Evolutionary conservation across 441 rosid genomes (phyloP).

Genomic region (Populus hybrid): DNA sequence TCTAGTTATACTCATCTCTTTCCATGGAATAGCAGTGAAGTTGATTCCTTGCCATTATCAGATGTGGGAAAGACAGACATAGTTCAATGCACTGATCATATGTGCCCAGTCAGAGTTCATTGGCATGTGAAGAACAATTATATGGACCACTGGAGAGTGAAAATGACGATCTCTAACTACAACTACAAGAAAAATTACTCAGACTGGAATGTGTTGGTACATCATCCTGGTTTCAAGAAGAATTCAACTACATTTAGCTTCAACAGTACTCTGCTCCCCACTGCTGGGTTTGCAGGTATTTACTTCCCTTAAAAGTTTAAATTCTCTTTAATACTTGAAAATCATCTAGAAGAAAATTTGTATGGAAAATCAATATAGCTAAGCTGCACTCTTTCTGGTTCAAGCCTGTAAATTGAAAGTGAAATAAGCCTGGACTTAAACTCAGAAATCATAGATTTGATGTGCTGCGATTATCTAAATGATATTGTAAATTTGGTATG

Average conservation of each 20-base stretch:
- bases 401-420: no score
- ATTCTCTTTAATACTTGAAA: neutral
- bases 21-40: conserved; percentile 30
- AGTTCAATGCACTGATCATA: conserved; percentile 52
- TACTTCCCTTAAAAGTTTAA: neutral
- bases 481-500: no score
- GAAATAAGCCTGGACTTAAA: no score
- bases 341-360: no score
- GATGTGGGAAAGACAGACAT: conserved; percentile 21
- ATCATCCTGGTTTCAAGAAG: conserved; percentile 57
- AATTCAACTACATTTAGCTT: conserved; percentile 39
- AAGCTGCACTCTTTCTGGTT: no score
- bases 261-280: conserved; percentile 48
- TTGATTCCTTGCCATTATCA: conserved; percentile 7
- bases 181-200: conserved; percentile 49
- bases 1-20: neutral
- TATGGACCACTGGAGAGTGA: conserved; percentile 48
- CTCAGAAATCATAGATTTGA: no score
- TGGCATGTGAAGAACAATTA: conserved; percentile 66
- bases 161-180: conserved; percentile 51
- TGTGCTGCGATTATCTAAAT: no score
- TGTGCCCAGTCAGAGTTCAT: conserved; percentile 57
- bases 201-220: conserved; percentile 56
- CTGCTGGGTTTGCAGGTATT: conserved; percentile 41
- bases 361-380: no score